Base-by-base conservation (phyloP, 768 basidiomycete genomes). In the Boletus tylopilopsis region DNA sequence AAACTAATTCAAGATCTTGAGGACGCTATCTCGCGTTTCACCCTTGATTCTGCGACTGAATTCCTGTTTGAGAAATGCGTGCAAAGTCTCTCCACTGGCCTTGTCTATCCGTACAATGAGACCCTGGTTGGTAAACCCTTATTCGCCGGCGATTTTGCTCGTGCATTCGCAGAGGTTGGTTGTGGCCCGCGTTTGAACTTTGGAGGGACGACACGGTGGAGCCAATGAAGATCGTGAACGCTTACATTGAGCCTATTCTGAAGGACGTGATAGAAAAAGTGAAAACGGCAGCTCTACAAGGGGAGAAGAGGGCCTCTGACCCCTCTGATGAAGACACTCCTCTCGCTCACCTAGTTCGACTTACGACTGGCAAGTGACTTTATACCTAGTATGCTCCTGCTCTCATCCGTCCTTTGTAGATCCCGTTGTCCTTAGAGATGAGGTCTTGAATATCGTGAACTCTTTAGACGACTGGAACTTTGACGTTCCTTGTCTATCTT, bases 1-100 rank as follows among this genome's bases (percentile, higher is more conserved):
- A n/a, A n/a, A n/a, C n/a, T n/a, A n/a, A n/a, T n/a, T n/a, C n/a
- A n/a, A n/a, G n/a, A n/a, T n/a, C n/a, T n/a, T n/a, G n/a, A 77
- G 56, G 76, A 75, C 41, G 54, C 74, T 44, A 62, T 64, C 1
- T 67, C 66, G 2, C 68, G 75, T 3, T 80, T 80, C 61, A 80
- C 80, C 1, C 62, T 84, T 25, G 82, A 84, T 57, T 79, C 79
- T 0, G 78, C 79, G 0, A 76, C 79, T 0, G 77, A 78, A 19
- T 82, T 83, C 56, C 70, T 82, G 10, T 79, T 81, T 51, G 77
- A 79, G 24, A 60, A 61, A 13, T 59, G 68, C 18, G 74, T 73
- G 11, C 24, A 67, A 30, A 67, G 67, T 1, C 63, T 75, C 25
- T 61, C 67, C 0, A 71, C 71, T 11, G 71, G 73, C 15, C 69